These are phyloP conservation scores for Pythium aquatile DNA, from an alignment of 352 stramenopile species.

Conservation along the genomic window DNA sequence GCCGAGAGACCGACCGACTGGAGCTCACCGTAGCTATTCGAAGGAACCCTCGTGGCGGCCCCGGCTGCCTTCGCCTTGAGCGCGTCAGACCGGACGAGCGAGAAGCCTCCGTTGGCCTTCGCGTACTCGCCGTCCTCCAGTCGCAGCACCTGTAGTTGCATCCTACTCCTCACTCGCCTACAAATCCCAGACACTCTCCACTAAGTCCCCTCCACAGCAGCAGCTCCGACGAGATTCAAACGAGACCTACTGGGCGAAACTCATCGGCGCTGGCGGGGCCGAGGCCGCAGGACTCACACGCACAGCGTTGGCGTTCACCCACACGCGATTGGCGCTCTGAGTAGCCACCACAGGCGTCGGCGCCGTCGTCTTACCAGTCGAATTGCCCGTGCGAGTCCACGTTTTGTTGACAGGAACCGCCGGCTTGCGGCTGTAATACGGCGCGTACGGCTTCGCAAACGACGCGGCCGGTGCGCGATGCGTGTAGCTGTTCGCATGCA, in stretches of 20 bases:
- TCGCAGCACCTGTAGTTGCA: conserved; percentile 51
- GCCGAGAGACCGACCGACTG: background rate
- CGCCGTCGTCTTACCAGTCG: background rate
- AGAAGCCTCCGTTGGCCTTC: conserved; percentile 73
- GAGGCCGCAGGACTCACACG: background rate
- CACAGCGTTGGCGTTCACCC: background rate
- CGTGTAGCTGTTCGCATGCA: background rate
- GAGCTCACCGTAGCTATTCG: background rate
- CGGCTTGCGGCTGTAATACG: conserved; percentile 10
- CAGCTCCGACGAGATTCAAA: background rate
- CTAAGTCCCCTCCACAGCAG: background rate
- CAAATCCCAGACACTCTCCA: background rate
- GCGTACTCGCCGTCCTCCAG: conserved; percentile 71
- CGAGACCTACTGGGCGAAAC: conserved; percentile 17
- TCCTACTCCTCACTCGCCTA: conserved; percentile 38
- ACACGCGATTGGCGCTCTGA: conserved; percentile 35
- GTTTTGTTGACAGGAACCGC: conserved; percentile 35
- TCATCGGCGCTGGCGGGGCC: conserved; percentile 4
- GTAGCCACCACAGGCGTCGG: background rate
- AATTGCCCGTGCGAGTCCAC: conserved; percentile 36
- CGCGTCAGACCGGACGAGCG: conserved; percentile 56
- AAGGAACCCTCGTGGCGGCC: background rate
- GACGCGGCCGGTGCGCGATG: conserved; percentile 1
- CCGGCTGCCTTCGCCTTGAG: conserved; percentile 30
- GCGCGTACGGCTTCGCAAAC: conserved; percentile 1